phyloP scores from a whole-genome alignment of 768 basidiomycete genomes.

The Macrolepiota fuliginosa region DNA sequence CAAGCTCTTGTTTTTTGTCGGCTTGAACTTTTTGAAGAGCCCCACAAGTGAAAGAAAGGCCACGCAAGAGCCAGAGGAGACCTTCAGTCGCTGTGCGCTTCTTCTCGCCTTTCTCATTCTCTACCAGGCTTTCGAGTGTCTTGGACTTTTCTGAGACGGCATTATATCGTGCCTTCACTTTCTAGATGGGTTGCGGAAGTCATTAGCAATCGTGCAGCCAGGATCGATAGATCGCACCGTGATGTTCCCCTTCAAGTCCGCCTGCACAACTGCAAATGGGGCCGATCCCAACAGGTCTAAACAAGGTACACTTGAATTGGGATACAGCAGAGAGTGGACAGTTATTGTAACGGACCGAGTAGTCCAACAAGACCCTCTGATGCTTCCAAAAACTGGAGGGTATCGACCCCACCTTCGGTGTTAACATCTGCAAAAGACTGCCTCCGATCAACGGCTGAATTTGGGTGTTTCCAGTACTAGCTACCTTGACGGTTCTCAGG shows the following conservation, averaged over 20 bases:
- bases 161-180: conserved; percentile 82
- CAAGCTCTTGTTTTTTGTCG: conserved; percentile 62
- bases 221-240: conserved; percentile 44
- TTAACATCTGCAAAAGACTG: conserved; percentile 96
- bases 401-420: conserved; percentile 86
- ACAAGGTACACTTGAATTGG: neutral
- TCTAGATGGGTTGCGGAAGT: conserved; percentile 46
- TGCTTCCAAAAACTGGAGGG: conserved; percentile 84
- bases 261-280: conserved; percentile 81
- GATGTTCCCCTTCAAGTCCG: conserved; percentile 91
- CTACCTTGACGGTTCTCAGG: conserved; percentile 65
- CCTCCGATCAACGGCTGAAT: neutral
- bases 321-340: neutral
- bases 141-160: conserved; percentile 59
- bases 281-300: conserved; percentile 83
- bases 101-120: conserved; percentile 84
- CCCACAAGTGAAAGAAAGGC: conserved; percentile 84
- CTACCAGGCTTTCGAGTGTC: conserved; percentile 83
- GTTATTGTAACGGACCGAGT: conserved; percentile 63
- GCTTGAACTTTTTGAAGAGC: conserved; percentile 72
- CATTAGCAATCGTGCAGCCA: neutral
- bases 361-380: conserved; percentile 83
- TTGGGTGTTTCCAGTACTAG: neutral
- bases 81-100: conserved; percentile 88
- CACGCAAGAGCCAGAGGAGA: conserved; percentile 91